Evolutionary conservation across 345 rosid species (phyloP).

Genomic region (Noccaea bulbosa): DNA sequence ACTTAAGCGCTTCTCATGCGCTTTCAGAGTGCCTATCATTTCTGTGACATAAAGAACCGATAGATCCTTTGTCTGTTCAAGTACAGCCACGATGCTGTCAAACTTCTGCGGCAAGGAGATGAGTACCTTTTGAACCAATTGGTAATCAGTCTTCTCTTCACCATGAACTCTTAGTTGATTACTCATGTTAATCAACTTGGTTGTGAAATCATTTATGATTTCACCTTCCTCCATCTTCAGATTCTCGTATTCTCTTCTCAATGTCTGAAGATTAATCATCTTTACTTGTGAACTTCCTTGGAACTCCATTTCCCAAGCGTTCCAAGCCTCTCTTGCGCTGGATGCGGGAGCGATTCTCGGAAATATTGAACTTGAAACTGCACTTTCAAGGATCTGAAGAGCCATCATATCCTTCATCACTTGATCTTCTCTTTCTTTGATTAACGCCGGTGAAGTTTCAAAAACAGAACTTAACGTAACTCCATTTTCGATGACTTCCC

Average conservation of each 20-base stretch:
- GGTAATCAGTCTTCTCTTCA: not conserved
- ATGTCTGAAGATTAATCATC: conserved; percentile 1
- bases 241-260: conserved; percentile 9
- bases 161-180: conserved; percentile 6
- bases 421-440: not conserved
- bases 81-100: not conserved
- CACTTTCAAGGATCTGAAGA: not conserved
- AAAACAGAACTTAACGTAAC: too few relatives aligned
- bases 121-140: not conserved
- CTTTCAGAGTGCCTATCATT: not conserved
- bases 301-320: not conserved
- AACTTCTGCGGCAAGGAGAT: not conserved
- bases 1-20: conserved; percentile 28
- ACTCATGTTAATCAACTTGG: not conserved
- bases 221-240: conserved; percentile 16
- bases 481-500: too few relatives aligned
- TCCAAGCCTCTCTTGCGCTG: not conserved
- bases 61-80: conserved; percentile 10
- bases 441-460: not conserved
- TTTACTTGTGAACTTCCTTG: not conserved
- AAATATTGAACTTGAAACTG: not conserved
- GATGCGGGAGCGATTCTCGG: not conserved
- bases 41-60: not conserved
- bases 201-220: conserved; percentile 11
- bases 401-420: not conserved